phyloP scores from a whole-genome alignment of 352 stramenopile genomes.

The Peronosclerospora sorghi region DNA sequence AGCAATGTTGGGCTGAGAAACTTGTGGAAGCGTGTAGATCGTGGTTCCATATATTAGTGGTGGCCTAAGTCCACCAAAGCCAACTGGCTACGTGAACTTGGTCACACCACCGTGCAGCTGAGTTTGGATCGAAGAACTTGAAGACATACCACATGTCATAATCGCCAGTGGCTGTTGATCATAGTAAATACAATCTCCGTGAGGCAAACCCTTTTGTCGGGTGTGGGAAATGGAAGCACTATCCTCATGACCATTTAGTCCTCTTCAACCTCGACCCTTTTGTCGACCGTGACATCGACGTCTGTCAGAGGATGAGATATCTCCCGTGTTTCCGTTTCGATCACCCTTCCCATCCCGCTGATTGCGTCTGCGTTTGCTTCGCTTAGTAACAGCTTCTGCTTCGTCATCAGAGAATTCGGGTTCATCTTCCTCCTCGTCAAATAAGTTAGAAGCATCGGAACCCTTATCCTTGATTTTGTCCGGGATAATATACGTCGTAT shows the following conservation, averaged over 20 bases:
- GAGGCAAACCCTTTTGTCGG: conserved; percentile 2
- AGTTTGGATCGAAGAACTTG: too few species aligned
- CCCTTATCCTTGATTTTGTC: too few species aligned
- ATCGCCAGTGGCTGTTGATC: conserved; percentile 7
- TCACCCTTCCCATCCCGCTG: conserved; percentile 14
- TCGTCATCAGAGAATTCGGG: conserved; percentile 76
- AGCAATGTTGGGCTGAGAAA: conserved; percentile 8
- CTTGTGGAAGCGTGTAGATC: conserved; percentile 33
- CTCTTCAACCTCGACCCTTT: conserved; percentile 1
- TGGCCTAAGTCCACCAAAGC: conserved; percentile 6
- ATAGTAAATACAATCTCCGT: conserved; percentile 6
- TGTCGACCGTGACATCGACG: conserved; percentile 10
- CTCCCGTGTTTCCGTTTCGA: too few species aligned
- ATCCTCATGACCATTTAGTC: conserved; percentile 5
- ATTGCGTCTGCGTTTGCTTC: too few species aligned
- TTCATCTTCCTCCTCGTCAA: conserved; percentile 65
- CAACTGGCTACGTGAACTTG: conserved; percentile 37
- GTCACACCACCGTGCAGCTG: conserved; percentile 33
- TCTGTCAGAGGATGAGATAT: conserved; percentile 3
- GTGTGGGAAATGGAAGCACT: conserved; percentile 11
- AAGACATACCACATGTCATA: conserved; percentile 8
- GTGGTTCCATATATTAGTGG: conserved; percentile 21
- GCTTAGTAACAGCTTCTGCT: conserved; percentile 56
- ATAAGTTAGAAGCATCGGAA: too few species aligned
- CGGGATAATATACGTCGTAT: conserved; percentile 71